Evolutionary conservation across 2,329 filamentous ascomycete species (phyloP).

Genomic region (Pyricularia sp.): DNA sequence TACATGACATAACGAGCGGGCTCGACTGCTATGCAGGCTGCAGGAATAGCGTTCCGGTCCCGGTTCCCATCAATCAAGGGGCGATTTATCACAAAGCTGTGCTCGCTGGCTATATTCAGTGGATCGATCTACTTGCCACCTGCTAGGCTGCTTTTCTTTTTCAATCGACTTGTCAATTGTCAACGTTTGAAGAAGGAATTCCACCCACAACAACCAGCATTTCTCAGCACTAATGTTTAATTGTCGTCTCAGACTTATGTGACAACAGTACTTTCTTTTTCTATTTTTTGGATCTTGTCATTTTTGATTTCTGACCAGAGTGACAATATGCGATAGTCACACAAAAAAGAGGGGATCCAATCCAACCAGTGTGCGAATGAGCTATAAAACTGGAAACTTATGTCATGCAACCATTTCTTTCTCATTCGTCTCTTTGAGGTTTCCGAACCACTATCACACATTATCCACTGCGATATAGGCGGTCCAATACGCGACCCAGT

Average conservation of each 20-base stretch:
- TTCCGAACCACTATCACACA: background rate
- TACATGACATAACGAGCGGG: background rate
- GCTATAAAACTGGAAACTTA: background rate
- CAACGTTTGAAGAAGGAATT: background rate
- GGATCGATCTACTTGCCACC: background rate
- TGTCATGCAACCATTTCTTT: background rate
- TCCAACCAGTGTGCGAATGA: background rate
- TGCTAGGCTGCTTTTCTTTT: background rate
- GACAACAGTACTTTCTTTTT: background rate
- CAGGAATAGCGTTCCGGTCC: background rate
- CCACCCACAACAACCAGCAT: background rate
- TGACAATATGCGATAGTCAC: background rate
- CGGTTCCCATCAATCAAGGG: background rate
- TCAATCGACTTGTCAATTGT: background rate
- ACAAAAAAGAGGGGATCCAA: background rate
- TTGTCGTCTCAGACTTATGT: background rate
- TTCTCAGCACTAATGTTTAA: background rate
- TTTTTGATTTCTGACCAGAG: background rate
- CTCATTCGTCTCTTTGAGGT: background rate
- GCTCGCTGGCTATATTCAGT: background rate
- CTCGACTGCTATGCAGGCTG: background rate
- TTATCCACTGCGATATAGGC: background rate
- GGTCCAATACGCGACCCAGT: background rate
- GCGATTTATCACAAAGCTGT: background rate
- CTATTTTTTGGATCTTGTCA: background rate